Evolutionary conservation across 768 basidiomycete species (phyloP), one percentile per base, ranked within the genome.

Genomic region (Basidioascus undulatus): DNA sequence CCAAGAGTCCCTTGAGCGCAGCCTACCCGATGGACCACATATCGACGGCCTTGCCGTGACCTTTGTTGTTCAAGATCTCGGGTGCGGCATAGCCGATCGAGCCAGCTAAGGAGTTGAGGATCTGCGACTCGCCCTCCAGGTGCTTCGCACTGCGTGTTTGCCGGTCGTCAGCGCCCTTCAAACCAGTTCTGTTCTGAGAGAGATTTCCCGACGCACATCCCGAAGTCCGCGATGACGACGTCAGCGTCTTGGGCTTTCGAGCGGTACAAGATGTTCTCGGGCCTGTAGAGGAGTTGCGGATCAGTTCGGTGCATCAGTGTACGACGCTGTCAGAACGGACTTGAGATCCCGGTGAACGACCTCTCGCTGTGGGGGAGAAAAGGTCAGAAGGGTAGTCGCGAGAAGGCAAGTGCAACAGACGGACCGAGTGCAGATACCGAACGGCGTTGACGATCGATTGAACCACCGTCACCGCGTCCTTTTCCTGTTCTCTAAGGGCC

Each of bases 311-410:
- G 15, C 31, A 6, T 11, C n/a, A 2, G 32, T 38, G 25, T 21
- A 44, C 37, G 19, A 16, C 37, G 39, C 10, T 9, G 8, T 27
- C 41, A 34, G 3, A n/a, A 57, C 65, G 20, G 41, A 81, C 78
- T 94, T 96, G 46, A 98, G 69, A 54, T 98, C 89, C 4, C 92
- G 72, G 54, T 98, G 92, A 15, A 96, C 92, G 47, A 98, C n/a
- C n/a, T n/a, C n/a, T n/a, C n/a, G n/a, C n/a, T n/a, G n/a, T n/a
- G n/a, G n/a, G n/a, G n/a, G n/a, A n/a, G n/a, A n/a, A n/a, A n/a
- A n/a, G n/a, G n/a, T n/a, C n/a, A n/a, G n/a, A n/a, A n/a, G n/a
- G n/a, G n/a, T n/a, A n/a, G n/a, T n/a, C n/a, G n/a, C n/a, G n/a
- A n/a, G n/a, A n/a, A n/a, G n/a, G n/a, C n/a, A n/a, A n/a, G n/a